phyloP scores from a whole-genome alignment of 2,329 filamentous ascomycete genomes.

The Cytospora mali region DNA sequence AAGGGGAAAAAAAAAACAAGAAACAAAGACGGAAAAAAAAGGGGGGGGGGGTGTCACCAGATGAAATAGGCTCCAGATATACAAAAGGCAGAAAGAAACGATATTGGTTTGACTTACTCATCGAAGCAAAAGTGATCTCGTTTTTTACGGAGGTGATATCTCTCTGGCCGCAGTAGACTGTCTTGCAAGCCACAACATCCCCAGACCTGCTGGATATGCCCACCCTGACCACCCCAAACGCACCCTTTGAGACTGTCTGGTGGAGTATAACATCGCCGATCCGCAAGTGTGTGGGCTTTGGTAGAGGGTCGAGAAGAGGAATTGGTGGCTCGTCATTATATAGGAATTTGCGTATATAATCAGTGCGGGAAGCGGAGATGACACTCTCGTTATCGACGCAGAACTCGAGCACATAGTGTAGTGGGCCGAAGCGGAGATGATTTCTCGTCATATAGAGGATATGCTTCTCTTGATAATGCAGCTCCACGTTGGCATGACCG shows the following conservation, averaged over 20 bases:
- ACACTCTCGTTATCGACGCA: not conserved
- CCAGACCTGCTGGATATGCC: slow-evolving; percentile 19
- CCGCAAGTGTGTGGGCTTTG: not conserved
- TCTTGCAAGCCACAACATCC: slow-evolving; percentile 26
- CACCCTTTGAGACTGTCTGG: slow-evolving; percentile 20
- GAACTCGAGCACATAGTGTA: slow-evolving; percentile 1
- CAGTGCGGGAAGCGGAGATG: not conserved
- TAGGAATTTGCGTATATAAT: not conserved
- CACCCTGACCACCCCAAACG: slow-evolving; percentile 25
- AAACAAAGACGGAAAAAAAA: too few species aligned
- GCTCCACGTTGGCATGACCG: not conserved
- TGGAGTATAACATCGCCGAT: slow-evolving; percentile 20
- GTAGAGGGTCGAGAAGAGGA: not conserved
- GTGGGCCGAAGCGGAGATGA: slow-evolving; percentile 1
- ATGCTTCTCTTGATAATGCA: not conserved
- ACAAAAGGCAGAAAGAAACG: too few species aligned
- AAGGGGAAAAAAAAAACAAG: too few species aligned
- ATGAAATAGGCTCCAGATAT: too few species aligned
- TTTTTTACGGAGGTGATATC: not conserved
- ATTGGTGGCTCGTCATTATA: not conserved
- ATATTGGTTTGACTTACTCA: too few species aligned
- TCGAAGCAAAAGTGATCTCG: not conserved
- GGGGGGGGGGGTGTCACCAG: too few species aligned
- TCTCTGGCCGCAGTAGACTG: not conserved
- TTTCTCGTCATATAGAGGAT: not conserved